Evolutionary conservation across 495 filamentous ascomycete genomes (phyloP).

Genomic region (Talaromyces trachyspermus): DNA sequence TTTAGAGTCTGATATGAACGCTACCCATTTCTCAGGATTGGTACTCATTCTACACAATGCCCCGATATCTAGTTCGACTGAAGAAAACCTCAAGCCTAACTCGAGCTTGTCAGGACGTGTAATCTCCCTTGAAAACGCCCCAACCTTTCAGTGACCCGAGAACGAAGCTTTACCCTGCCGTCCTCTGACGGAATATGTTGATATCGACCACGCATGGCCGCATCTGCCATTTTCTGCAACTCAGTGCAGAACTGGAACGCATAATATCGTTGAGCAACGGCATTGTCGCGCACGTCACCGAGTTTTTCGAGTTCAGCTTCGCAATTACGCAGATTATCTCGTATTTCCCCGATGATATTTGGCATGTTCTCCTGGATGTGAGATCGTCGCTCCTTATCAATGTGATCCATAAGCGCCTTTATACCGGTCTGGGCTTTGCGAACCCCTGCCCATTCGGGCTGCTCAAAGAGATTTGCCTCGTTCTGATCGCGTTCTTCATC

Average conservation of each 20-base stretch:
- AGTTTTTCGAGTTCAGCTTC: not conserved
- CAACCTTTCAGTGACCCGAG: not conserved
- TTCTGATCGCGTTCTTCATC: conserved; percentile 3
- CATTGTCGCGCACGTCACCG: not conserved
- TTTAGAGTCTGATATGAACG: not conserved
- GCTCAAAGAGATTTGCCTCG: not conserved
- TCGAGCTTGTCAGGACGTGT: not conserved
- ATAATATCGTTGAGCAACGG: not conserved
- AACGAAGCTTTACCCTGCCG: not conserved
- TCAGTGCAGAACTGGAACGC: not conserved
- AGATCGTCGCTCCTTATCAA: conserved; percentile 2
- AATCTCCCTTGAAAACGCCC: not conserved
- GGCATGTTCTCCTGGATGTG: conserved; percentile 2
- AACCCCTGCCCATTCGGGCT: not conserved
- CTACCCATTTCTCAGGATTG: not conserved
- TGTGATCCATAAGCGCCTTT: conserved; percentile 4
- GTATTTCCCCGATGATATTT: not conserved
- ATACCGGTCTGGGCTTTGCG: conserved; percentile 4
- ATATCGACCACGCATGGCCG: not conserved
- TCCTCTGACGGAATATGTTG: not conserved
- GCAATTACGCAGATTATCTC: conserved; percentile 1
- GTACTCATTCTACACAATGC: not conserved
- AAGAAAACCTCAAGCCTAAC: not conserved
- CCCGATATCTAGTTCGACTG: not conserved
- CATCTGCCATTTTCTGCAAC: not conserved